Conservation (phyloP, 2,329 filamentous ascomycete species). For the Fusarium ambrosium region DNA sequence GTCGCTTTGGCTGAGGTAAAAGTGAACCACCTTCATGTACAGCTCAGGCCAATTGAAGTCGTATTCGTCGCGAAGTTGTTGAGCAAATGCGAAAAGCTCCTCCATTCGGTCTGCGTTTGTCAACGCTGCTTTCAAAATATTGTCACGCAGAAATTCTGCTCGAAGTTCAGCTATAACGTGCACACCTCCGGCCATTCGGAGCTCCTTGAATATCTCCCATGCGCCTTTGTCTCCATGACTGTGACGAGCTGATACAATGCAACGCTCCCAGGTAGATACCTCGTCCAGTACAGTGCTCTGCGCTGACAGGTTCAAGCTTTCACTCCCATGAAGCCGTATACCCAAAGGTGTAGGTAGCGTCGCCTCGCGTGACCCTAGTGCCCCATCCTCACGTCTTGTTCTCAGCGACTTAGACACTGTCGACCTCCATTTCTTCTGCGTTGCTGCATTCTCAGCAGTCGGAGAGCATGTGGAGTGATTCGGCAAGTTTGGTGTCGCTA, state of each 20-base stretch:
- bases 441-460: slow-evolving; percentile 9
- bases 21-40: slow-evolving; percentile 62
- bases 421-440: slow-evolving; percentile 13
- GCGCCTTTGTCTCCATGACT: slow-evolving; percentile 41
- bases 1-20: slow-evolving; percentile 57
- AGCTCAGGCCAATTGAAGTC: slow-evolving; percentile 63
- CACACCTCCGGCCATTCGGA: slow-evolving; percentile 32
- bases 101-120: slow-evolving; percentile 42
- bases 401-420: slow-evolving; percentile 5
- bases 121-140: slow-evolving; percentile 49
- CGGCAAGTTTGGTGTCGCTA: slow-evolving; percentile 8
- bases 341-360: slow-evolving; percentile 22
- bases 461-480: slow-evolving; percentile 16
- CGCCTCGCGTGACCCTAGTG: slow-evolving; percentile 29
- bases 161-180: slow-evolving; percentile 39
- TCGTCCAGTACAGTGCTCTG: slow-evolving; percentile 16
- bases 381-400: slow-evolving; percentile 24
- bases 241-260: slow-evolving; percentile 36
- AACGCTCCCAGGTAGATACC: slow-evolving; percentile 35
- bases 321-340: slow-evolving; percentile 11
- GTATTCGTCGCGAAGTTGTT: slow-evolving; percentile 54
- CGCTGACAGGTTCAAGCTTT: background rate
- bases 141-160: slow-evolving; percentile 48
- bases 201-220: slow-evolving; percentile 47
- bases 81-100: slow-evolving; percentile 45